Conservation (phyloP, 306 rosid genomes). For the Dryas alaskensis region DNA sequence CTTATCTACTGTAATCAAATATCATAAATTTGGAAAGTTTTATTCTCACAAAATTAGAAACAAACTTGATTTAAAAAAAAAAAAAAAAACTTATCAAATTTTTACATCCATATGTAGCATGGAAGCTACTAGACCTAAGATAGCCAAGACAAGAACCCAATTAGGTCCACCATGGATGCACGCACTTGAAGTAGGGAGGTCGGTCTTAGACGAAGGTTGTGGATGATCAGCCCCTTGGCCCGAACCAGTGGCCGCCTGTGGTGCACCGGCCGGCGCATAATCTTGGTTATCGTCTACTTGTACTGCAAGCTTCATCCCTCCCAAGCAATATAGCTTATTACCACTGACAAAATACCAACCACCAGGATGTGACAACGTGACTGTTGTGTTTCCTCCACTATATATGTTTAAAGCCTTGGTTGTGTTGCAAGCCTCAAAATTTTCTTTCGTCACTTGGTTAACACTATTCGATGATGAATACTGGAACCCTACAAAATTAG, state of each 20-base stretch:
- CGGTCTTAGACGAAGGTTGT: slow-evolving; percentile 48
- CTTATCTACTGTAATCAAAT: too few species aligned
- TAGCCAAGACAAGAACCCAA: not conserved
- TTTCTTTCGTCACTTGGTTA: slow-evolving; percentile 55
- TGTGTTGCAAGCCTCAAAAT: slow-evolving; percentile 66
- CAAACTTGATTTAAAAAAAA: not conserved
- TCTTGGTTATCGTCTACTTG: slow-evolving; percentile 39
- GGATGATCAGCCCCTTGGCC: slow-evolving; percentile 25
- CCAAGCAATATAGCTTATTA: slow-evolving; percentile 69
- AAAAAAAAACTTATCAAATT: not conserved
- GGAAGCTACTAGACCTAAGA: slow-evolving; percentile 16
- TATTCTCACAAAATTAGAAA: too few species aligned
- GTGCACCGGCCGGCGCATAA: slow-evolving; percentile 46
- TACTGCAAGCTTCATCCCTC: slow-evolving; percentile 75
- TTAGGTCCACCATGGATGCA: slow-evolving; percentile 12
- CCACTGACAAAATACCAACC: slow-evolving; percentile 64
- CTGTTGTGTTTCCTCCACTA: slow-evolving; percentile 64
- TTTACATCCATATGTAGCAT: not conserved
- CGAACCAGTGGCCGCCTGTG: slow-evolving; percentile 35
- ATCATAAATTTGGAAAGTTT: too few species aligned
- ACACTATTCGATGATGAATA: slow-evolving; percentile 63
- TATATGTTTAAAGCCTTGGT: slow-evolving; percentile 37
- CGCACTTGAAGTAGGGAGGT: slow-evolving; percentile 41
- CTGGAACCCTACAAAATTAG: slow-evolving; percentile 50
- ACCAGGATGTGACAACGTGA: slow-evolving; percentile 62